Conservation (phyloP, 257 asterid species). For the Fraxinus excelsior region DNA sequence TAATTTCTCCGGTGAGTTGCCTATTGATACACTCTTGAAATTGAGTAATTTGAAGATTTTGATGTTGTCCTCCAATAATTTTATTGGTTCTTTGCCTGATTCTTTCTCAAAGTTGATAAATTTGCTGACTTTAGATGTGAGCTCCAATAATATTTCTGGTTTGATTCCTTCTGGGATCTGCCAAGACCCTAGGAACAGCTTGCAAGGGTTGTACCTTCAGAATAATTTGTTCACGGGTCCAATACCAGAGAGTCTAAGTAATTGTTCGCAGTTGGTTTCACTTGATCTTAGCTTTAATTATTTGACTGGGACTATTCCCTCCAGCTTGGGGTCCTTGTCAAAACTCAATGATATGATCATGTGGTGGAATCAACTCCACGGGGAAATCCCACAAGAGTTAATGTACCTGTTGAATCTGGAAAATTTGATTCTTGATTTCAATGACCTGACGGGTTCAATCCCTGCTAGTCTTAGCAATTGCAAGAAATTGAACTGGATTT, state of each 20-base stretch:
- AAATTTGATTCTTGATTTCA: constrained; percentile 91
- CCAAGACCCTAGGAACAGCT: constrained; percentile 47
- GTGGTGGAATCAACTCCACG: constrained; percentile 78
- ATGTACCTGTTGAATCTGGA: constrained; percentile 63
- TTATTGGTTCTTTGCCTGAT: constrained; percentile 70
- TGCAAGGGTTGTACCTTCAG: constrained; percentile 75
- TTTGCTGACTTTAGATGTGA: constrained; percentile 77
- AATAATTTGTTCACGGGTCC: constrained; percentile 69
- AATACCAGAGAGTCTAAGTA: constrained; percentile 66
- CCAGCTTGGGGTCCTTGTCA: constrained; percentile 63
- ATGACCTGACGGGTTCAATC: constrained; percentile 66
- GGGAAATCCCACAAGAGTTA: constrained; percentile 82
- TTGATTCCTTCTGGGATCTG: constrained; percentile 76
- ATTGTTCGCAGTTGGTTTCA: constrained; percentile 74
- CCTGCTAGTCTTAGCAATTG: constrained; percentile 86
- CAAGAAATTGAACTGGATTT: constrained; percentile 81
- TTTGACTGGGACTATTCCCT: constrained; percentile 59
- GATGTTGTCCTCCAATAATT: constrained; percentile 65
- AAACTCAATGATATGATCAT: constrained; percentile 65
- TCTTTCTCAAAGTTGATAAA: constrained; percentile 54
- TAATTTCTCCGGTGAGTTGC: constrained; percentile 76
- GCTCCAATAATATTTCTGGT: constrained; percentile 78
- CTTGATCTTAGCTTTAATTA: constrained; percentile 92
- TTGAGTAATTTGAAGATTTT: constrained; percentile 60
- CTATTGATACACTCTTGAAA: constrained; percentile 54